Evolutionary conservation across 2,329 filamentous ascomycete species (phyloP).

Genomic region (Pyricularia grisea): DNA sequence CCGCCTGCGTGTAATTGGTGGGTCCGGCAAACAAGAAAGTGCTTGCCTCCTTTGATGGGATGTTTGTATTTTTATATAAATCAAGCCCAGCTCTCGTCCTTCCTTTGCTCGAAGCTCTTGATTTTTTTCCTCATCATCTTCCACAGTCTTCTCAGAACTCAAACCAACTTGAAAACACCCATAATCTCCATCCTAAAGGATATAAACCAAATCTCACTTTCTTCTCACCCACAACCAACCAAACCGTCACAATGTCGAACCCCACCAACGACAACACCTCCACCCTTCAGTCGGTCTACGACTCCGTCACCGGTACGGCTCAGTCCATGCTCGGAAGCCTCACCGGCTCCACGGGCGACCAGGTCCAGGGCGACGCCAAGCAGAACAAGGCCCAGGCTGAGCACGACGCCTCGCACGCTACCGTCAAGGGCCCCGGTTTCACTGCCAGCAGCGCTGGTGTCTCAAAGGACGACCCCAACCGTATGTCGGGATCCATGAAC

Average conservation of each 20-base stretch:
- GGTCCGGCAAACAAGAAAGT: not conserved
- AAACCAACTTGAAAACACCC: not conserved
- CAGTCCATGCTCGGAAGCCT: conserved; percentile 64
- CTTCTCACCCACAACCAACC: conserved; percentile 8
- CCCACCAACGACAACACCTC: conserved; percentile 46
- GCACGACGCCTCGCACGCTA: conserved; percentile 65
- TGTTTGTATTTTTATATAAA: not conserved
- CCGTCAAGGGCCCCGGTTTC: conserved; percentile 64
- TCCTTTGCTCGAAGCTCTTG: not conserved
- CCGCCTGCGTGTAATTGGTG: not conserved
- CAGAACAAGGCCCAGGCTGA: conserved; percentile 57
- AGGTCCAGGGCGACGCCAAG: conserved; percentile 54
- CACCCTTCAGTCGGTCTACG: conserved; percentile 69
- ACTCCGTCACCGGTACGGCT: conserved; percentile 61
- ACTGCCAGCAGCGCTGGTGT: conserved; percentile 61
- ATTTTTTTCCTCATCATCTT: not conserved
- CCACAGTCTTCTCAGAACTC: not conserved
- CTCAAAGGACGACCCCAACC: conserved; percentile 63
- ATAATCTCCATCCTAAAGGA: conserved; percentile 10
- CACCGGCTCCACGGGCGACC: conserved; percentile 62
- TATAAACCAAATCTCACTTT: conserved; percentile 13
- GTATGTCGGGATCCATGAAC: conserved; percentile 67
- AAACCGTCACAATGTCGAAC: conserved; percentile 25
- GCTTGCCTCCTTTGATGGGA: not conserved
- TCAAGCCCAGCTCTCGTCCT: not conserved